Percentiles rank a stretch among this genome's conserved stretches.
phyloP scores from a whole-genome alignment of 495 filamentous ascomycete species.

The Cercophora newfieldiana region DNA sequence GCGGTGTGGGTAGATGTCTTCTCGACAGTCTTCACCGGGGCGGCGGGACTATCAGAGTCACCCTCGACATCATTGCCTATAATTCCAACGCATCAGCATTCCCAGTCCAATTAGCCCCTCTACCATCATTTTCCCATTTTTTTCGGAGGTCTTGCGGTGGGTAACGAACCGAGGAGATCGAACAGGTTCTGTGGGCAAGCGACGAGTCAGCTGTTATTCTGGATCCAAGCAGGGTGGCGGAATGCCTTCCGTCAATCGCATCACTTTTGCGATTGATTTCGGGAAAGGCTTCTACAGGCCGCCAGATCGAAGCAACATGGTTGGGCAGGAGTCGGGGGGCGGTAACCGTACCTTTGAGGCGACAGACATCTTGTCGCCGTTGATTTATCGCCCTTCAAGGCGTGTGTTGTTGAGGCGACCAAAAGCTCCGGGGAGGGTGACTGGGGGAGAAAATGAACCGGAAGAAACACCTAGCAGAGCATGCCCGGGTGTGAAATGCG shows the following conservation, averaged over 20 bases:
- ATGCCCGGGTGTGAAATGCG: slow-evolving; percentile 24
- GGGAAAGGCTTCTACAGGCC: not conserved
- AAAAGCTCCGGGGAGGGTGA: slow-evolving; percentile 25
- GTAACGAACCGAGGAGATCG: slow-evolving; percentile 75
- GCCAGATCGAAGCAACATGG: not conserved
- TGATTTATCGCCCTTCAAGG: slow-evolving; percentile 36
- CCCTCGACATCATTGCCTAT: slow-evolving; percentile 86
- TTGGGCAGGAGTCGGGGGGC: not conserved
- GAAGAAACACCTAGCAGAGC: slow-evolving; percentile 18
- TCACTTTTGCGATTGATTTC: not conserved
- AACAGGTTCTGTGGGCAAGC: slow-evolving; percentile 66
- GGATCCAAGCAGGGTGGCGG: not conserved
- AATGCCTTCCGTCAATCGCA: not conserved
- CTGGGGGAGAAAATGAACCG: slow-evolving; percentile 10
- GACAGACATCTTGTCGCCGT: slow-evolving; percentile 61
- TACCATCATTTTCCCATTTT: not conserved
- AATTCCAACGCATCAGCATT: slow-evolving; percentile 24
- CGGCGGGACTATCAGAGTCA: slow-evolving; percentile 74
- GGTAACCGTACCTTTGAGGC: slow-evolving; percentile 57
- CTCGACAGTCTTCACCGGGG: slow-evolving; percentile 83
- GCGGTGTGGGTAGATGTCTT: slow-evolving; percentile 72
- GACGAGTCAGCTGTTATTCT: slow-evolving; percentile 30
- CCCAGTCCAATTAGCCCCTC: not conserved
- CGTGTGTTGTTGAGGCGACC: slow-evolving; percentile 21
- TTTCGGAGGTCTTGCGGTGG: slow-evolving; percentile 22